Percentiles rank a stretch among this genome's conserved stretches.
Conservation (phyloP, 2,329 filamentous ascomycete genomes). For the Colletotrichum liaoningense region DNA sequence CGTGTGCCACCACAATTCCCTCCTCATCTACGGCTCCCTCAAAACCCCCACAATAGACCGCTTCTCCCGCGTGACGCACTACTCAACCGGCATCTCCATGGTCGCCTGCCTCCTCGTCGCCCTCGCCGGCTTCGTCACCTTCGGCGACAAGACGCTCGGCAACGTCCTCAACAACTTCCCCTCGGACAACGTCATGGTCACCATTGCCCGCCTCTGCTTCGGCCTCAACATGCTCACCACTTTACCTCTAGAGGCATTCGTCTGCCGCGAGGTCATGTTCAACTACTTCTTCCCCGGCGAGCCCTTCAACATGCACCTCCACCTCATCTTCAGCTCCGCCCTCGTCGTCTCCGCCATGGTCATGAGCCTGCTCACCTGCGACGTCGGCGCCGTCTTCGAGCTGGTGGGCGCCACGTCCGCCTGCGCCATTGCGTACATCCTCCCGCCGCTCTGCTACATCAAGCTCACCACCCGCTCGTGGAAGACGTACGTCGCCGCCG, state of each 20-base stretch:
- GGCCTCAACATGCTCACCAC: conserved; percentile 99
- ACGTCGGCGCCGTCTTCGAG: conserved; percentile 94
- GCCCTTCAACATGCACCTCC: conserved; percentile 84
- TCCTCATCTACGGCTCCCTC: conserved; percentile 96
- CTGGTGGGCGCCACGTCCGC: conserved; percentile 95
- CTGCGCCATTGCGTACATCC: conserved; percentile 92
- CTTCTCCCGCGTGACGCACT: conserved; percentile 93
- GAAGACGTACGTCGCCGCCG: conserved; percentile 78
- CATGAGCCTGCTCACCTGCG: conserved; percentile 87
- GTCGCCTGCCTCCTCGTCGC: conserved; percentile 92
- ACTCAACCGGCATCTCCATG: conserved; percentile 90
- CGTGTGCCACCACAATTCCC: conserved; percentile 90
- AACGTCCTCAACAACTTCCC: conserved; percentile 99
- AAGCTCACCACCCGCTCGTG: conserved; percentile 85
- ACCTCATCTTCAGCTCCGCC: conserved; percentile 86
- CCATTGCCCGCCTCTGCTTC: conserved; percentile 93
- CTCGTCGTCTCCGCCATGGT: conserved; percentile 84
- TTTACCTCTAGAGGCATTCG: conserved; percentile 94
- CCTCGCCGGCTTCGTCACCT: conserved; percentile 89
- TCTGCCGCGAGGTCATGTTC: conserved; percentile 96
- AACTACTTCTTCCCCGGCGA: conserved; percentile 79
- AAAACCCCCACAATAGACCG: conserved; percentile 95
- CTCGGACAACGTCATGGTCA: conserved; percentile 90
- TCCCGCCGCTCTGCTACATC: conserved; percentile 95
- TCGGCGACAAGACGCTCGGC: conserved; percentile 90